Base-by-base conservation (phyloP, 2,329 filamentous ascomycete genomes). In the Fusarium aywerte region DNA sequence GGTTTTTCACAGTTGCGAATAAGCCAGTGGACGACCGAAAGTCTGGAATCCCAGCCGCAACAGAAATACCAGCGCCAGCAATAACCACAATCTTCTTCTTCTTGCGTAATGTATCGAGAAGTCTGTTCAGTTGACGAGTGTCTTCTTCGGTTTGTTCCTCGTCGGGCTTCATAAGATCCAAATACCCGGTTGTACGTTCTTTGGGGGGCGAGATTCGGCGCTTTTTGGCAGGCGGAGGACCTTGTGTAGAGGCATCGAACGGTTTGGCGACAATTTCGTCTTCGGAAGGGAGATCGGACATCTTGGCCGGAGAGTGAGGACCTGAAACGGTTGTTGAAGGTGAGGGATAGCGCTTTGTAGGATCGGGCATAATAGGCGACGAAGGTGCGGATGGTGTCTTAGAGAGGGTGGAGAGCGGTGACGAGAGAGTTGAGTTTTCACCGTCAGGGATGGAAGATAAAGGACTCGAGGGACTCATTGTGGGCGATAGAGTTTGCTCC, bases 1-100 rank as follows among this genome's bases (percentile, higher is more conserved):
- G 90, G 64, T 88, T 90, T 68, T 92, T 91, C 25, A 97, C 84
- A 18, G 91, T 92, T 60, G 89, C 91, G 80, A 99, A 99, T 4
- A 99, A 86, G 49, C 96, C 96, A 60, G 89, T 90, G 12, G 92
- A 90, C 7, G 96, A 99, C 69, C 96, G 92, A 75, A 99, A 99
- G 78, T 99, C 96, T 72, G 96, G 96, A 73, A 99, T 96, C 66
- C 96, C 96, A 71, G 96, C 95, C 53, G 95, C 95, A 50, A 97
- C 96, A 36, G 96, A 98, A 73, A 99, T 99, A 65, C 96, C 96
- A 67, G 96, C 96, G 59, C 96, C 96, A 44, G 95, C 96, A 77
- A 99, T 92, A 50, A 98, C 92, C 32, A 99, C 93, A 76, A 99
- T 97, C 82, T 97, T 97, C 81, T 94, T 92, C 83, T 96, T 96